Base-by-base conservation (phyloP, 441 rosid genomes). In the Erysimum pusillum region DNA sequence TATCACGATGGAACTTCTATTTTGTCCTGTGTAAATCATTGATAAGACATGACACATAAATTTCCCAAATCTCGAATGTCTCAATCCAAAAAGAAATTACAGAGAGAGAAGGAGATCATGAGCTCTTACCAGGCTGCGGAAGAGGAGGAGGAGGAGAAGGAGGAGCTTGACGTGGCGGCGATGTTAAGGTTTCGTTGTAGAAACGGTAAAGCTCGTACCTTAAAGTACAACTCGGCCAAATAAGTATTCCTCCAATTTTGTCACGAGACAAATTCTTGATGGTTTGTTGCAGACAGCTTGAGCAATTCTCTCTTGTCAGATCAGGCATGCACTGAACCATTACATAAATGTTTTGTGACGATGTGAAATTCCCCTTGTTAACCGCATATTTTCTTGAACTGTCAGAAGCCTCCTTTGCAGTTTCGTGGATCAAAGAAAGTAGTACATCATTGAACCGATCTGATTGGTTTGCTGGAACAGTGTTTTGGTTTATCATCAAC, bases 321-420 rank as follows among this genome's bases (percentile, higher is more conserved):
- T 76, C 66, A 62, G 65, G 80, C 9, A 49, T 69, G 59, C 80
- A 69, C 71, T 76, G 71, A 42, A 20, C 48, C 34, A 18, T 12
- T 39, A 61, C 48, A 39, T 20, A 38, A 38, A 39, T 41, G 7
- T 13, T 38, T 18, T 61, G 11, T 22, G 65, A 61, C 0, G 31
- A 39, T 18, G 46, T 18, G 11, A 61, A 7, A 2, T 39, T 61
- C 1, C 0, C 10, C n/a, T 38, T 39, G 9, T 61, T 61, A 5
- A 3, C 9, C 0, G 11, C 17, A 61, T 38, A 61, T 4, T 3
- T 61, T 39, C 13, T 20, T 13, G 17, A 22, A 12, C 65, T 61
- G 38, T 41, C 1, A 18, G 48, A 48, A 2, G 65, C 65, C 65
- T 2, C 5, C 9, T 18, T 22, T 4, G 34, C 0, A 38, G 65